Evolutionary conservation across 352 stramenopile genomes (phyloP).

Genomic region (Phytophthora pisi): DNA sequence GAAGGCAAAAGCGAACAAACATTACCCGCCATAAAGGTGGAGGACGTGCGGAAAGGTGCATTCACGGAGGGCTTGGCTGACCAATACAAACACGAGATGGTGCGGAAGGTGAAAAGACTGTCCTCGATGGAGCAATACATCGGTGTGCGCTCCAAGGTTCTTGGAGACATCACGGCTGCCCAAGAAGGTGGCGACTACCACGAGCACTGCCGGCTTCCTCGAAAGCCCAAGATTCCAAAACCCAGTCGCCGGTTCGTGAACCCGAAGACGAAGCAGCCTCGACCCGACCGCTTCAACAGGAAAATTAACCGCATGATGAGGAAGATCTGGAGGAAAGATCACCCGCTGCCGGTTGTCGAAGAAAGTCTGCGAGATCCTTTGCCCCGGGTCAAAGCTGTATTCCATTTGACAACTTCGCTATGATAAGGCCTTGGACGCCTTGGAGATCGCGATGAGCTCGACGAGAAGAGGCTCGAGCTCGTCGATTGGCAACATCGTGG

Average conservation of each 20-base stretch:
- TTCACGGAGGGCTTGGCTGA: slow-evolving; percentile 56
- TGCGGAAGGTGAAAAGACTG: slow-evolving; percentile 60
- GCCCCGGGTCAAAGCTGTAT: slow-evolving; percentile 15
- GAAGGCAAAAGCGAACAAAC: slow-evolving; percentile 21
- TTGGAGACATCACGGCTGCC: slow-evolving; percentile 48
- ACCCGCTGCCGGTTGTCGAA: slow-evolving; percentile 70
- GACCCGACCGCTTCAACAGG: slow-evolving; percentile 75
- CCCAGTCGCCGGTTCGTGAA: slow-evolving; percentile 41
- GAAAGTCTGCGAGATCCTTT: slow-evolving; percentile 75
- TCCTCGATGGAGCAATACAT: slow-evolving; percentile 64
- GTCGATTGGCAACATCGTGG: slow-evolving; percentile 78
- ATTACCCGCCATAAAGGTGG: slow-evolving; percentile 43
- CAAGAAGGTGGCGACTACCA: slow-evolving; percentile 27
- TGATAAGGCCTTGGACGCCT: slow-evolving; percentile 49
- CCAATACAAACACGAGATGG: slow-evolving; percentile 64
- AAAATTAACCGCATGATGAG: slow-evolving; percentile 83
- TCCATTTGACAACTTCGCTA: slow-evolving; percentile 12
- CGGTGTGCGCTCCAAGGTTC: slow-evolving; percentile 49
- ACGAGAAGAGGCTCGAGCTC: slow-evolving; percentile 67
- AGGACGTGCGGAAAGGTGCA: slow-evolving; percentile 57
- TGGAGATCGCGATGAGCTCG: slow-evolving; percentile 79
- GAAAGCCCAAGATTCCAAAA: slow-evolving; percentile 81
- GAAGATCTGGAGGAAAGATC: slow-evolving; percentile 72
- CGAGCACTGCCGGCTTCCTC: slow-evolving; percentile 34
- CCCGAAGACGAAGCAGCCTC: slow-evolving; percentile 53